Evolutionary conservation across 331 rosid genomes (phyloP).

Genomic region (Acacia pycnantha): DNA sequence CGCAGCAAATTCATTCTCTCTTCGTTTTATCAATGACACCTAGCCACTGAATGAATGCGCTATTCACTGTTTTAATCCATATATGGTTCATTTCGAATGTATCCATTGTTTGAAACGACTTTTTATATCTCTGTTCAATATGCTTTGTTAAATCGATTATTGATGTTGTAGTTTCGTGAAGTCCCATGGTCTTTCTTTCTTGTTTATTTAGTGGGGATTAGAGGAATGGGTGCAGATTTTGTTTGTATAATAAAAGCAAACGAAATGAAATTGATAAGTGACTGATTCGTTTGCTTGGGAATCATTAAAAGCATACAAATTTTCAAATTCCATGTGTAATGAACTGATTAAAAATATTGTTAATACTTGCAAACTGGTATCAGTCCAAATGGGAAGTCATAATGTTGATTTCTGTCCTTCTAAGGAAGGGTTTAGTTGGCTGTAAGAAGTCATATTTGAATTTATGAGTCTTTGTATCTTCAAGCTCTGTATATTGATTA

Average conservation of each 20-base stretch:
- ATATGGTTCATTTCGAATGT: not conserved
- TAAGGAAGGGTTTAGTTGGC: not conserved
- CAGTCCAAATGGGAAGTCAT: not conserved
- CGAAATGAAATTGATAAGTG: not conserved
- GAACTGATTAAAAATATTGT: not conserved
- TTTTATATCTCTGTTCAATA: not conserved
- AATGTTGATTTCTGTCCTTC: not conserved
- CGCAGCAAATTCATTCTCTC: not conserved
- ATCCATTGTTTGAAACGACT: not conserved
- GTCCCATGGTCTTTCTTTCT: not conserved
- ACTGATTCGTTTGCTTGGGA: not conserved
- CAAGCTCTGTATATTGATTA: not conserved
- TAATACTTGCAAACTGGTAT: not conserved
- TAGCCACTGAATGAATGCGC: not conserved
- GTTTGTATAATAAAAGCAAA: not conserved
- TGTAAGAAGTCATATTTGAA: not conserved
- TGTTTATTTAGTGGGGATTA: not conserved
- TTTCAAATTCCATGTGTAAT: not conserved
- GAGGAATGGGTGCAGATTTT: not conserved
- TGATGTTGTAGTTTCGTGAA: not conserved
- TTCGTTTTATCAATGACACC: not conserved
- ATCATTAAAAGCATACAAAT: not conserved
- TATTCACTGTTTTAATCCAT: not conserved
- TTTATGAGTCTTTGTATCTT: not conserved
- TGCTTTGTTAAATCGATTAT: not conserved